A percentile compares a stretch with the other conserved stretches of the same genome.
Conservation (phyloP, 2,329 filamentous ascomycete genomes). For the Magnaporthales sp. region DNA sequence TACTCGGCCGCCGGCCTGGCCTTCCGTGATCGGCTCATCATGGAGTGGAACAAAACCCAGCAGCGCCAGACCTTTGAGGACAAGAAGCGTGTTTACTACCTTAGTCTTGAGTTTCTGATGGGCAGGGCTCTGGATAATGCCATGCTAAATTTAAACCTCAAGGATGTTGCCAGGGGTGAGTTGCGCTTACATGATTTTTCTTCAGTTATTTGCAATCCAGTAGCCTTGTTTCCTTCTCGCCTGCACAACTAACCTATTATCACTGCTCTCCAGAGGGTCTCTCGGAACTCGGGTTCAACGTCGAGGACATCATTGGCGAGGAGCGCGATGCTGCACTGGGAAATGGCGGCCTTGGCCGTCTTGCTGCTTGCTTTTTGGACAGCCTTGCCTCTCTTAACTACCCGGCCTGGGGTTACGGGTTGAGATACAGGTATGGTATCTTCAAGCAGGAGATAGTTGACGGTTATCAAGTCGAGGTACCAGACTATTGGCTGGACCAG, state of each 20-base stretch:
- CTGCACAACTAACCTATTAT: background rate
- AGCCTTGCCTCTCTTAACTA: constrained; percentile 91
- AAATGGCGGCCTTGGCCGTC: constrained; percentile 88
- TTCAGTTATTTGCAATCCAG: no score
- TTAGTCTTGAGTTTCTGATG: constrained; percentile 97
- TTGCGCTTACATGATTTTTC: background rate
- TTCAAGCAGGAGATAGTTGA: constrained; percentile 99
- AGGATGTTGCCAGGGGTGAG: constrained; percentile 72
- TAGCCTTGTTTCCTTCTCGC: background rate
- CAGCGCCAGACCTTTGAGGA: constrained; percentile 88
- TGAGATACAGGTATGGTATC: constrained; percentile 93
- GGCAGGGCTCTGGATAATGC: constrained; percentile 94
- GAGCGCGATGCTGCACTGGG: constrained; percentile 95
- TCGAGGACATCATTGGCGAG: constrained; percentile 90
- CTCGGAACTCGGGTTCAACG: constrained; percentile 82
- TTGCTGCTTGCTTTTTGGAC: constrained; percentile 95
- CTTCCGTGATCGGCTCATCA: constrained; percentile 84
- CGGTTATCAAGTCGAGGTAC: constrained; percentile 95
- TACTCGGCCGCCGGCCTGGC: constrained; percentile 88
- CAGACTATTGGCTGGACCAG: constrained; percentile 98
- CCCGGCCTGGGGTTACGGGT: constrained; percentile 93
- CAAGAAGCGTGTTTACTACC: constrained; percentile 91
- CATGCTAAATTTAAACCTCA: constrained; percentile 90
- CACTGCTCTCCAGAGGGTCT: constrained; percentile 57
- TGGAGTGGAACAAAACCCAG: constrained; percentile 97